Evolutionary conservation across 768 basidiomycete species (phyloP).

Genomic region (Tylopilus felleus): DNA sequence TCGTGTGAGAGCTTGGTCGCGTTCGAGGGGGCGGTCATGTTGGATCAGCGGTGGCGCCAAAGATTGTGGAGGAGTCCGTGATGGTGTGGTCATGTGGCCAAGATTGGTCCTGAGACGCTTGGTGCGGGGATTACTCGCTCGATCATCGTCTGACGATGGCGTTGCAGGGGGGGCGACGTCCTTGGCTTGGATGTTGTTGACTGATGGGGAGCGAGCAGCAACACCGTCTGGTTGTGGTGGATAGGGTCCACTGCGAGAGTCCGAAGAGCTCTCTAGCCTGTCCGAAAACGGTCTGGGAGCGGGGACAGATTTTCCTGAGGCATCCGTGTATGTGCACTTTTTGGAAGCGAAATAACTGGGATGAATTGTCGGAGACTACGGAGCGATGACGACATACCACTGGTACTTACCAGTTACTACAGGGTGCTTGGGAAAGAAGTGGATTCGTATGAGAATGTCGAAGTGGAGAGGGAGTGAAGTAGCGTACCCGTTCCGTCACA

Average conservation of each 20-base stretch:
- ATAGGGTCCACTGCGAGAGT: constrained; percentile 21
- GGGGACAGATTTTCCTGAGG: constrained; percentile 75
- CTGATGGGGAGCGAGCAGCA: constrained; percentile 14
- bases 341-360: constrained; percentile 77
- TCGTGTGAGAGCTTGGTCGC: constrained; percentile 62
- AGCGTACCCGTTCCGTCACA: constrained; percentile 76
- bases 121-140: constrained; percentile 39
- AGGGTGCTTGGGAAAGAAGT: constrained; percentile 50
- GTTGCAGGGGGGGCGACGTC: constrained; percentile 12
- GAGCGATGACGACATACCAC: neutral
- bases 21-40: constrained; percentile 42
- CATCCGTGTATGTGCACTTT: constrained; percentile 76
- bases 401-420: constrained; percentile 68
- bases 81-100: constrained; percentile 35
- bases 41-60: constrained; percentile 34
- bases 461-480: constrained; percentile 2
- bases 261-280: constrained; percentile 25
- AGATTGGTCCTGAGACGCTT: constrained; percentile 50
- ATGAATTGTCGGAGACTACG: constrained; percentile 5
- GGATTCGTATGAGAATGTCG: neutral
- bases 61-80: constrained; percentile 31
- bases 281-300: constrained; percentile 56
- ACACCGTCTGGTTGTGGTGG: constrained; percentile 16
- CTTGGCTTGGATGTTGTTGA: constrained; percentile 9
- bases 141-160: constrained; percentile 39